Conservation (phyloP, 2,329 filamentous ascomycete genomes). For the Talaromyces sp. region DNA sequence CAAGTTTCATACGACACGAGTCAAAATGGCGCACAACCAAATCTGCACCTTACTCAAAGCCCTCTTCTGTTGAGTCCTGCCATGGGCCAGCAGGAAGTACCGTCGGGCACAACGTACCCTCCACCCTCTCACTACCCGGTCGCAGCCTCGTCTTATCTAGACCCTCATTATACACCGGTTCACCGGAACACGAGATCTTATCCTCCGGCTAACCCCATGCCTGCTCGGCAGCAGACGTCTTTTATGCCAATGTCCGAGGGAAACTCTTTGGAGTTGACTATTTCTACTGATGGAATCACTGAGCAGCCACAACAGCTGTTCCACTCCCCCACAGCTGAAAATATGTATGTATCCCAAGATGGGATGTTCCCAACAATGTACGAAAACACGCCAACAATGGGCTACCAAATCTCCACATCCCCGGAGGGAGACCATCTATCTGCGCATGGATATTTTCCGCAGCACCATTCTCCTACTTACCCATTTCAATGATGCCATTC, state of each 20-base stretch:
- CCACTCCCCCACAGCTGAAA: slow-evolving; percentile 19
- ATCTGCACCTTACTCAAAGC: not conserved
- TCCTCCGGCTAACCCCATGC: slow-evolving; percentile 14
- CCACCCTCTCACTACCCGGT: not conserved
- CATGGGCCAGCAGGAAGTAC: not conserved
- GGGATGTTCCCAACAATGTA: slow-evolving; percentile 13
- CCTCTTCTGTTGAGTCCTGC: not conserved
- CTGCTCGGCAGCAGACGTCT: slow-evolving; percentile 1
- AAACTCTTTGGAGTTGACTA: slow-evolving; percentile 6
- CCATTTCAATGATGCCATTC: not conserved
- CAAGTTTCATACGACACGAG: not conserved
- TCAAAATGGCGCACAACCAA: not conserved
- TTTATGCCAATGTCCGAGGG: not conserved
- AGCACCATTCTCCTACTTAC: not conserved
- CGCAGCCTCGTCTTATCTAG: not conserved
- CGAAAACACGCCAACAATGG: slow-evolving; percentile 5
- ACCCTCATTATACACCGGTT: slow-evolving; percentile 7
- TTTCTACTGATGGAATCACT: slow-evolving; percentile 20
- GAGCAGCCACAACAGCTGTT: slow-evolving; percentile 19
- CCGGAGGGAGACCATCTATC: slow-evolving; percentile 3
- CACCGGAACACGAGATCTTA: slow-evolving; percentile 17
- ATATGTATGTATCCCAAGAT: slow-evolving; percentile 15
- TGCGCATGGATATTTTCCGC: not conserved
- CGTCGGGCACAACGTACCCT: slow-evolving; percentile 8
- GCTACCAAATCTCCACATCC: slow-evolving; percentile 7